Evolutionary conservation across 257 asterid species (phyloP).

Genomic region (Voacanga thouarsii): DNA sequence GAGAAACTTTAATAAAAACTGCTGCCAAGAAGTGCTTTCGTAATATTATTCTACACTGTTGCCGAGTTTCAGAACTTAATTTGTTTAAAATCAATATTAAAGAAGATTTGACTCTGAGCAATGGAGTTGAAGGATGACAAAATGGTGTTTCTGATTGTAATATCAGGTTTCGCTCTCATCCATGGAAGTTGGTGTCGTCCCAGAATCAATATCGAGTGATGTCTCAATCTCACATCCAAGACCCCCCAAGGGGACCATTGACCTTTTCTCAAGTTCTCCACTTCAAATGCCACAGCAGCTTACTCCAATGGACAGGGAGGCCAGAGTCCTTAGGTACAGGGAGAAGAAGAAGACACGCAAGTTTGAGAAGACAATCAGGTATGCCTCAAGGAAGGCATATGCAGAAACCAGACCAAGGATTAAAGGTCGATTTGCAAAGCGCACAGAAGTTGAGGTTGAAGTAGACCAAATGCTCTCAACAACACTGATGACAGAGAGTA

Average conservation of each 20-base stretch:
- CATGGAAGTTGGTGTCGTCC: constrained; percentile 61
- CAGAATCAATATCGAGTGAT: constrained; percentile 52
- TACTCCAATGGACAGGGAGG: constrained; percentile 63
- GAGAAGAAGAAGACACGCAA: constrained; percentile 82
- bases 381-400: constrained; percentile 85
- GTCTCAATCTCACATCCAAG: constrained; percentile 43
- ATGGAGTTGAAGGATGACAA: not conserved
- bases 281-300: constrained; percentile 51
- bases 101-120: not conserved
- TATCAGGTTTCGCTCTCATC: constrained; percentile 59
- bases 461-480: constrained; percentile 58
- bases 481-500: constrained; percentile 33
- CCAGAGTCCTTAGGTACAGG: constrained; percentile 71
- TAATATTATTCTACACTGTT: not conserved
- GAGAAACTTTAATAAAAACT: no score
- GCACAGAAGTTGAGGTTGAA: constrained; percentile 45
- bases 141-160: not conserved
- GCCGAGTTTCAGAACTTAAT: not conserved
- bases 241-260: constrained; percentile 58
- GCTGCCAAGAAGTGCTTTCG: not conserved
- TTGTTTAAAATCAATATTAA: not conserved
- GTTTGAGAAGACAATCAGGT: constrained; percentile 79
- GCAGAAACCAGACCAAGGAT: constrained; percentile 85
- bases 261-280: constrained; percentile 47
- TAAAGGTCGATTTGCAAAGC: constrained; percentile 78